Base-by-base conservation (phyloP, 2,329 filamentous ascomycete genomes). In the Ophiobolus disseminans region DNA sequence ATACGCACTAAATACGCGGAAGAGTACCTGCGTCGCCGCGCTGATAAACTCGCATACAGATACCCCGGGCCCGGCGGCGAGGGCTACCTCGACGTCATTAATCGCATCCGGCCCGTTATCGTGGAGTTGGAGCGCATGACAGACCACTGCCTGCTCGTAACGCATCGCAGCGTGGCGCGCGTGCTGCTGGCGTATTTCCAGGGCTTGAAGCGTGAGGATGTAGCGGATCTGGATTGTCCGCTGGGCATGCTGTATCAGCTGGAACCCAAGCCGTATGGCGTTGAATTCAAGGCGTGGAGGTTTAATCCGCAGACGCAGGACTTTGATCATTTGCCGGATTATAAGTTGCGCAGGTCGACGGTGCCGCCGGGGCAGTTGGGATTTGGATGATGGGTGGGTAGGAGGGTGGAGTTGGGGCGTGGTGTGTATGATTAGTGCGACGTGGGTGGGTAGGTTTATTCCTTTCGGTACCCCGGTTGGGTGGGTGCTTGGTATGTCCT, bases 161-260 rank as follows among this genome's bases (percentile, higher is more conserved):
- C 90, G 25, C 94, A 97, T 73, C 90, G 94, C 23, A 95, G 91
- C 3, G 88, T 97, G 30, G 93, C 91, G 46, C 86, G 94, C 23
- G 93, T 99, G 5, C 79, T 99, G 51, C 87, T 99, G 74, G 92
- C 93, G 1, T 99, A 99, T 75, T 99, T 99, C 76, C 91, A 94
- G 78, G 92, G 96, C 50, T 80, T 97, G 43, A 91, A 89, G 40
- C 82, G 92, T 26, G 87, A 96, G 56, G 89, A 96, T 66, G 95
- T 99, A 53, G 93, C 94, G 10, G 91, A 97, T 63, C 83, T 99
- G 53, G 93, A 97, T 68, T 90, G 97, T 36, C 94, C 94, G 0
- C 79, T 99, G 39, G 94, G 94, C 14, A 92, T 96, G 80, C 80
- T 97, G 6, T 99, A 96, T 73, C 90, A 91, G 61, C 88, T 99